Evolutionary conservation across 208 protist genomes (phyloP), one percentile per base, ranked within the genome.

Genomic region (Entamoeba invadens): DNA sequence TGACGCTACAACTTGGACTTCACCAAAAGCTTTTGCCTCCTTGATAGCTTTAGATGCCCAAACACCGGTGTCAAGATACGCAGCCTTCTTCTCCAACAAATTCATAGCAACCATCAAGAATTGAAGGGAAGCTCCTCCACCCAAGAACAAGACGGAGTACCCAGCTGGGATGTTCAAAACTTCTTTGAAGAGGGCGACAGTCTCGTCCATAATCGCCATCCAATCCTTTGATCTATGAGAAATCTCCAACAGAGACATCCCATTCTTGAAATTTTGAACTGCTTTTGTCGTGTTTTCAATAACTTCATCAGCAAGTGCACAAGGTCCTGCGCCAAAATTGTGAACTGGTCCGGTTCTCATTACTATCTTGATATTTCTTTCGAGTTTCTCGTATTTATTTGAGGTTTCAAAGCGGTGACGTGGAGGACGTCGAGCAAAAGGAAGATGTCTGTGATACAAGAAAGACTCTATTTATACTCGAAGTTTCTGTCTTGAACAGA

Each of bases 271-370:
- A 46, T 93, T 97, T 92, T 97, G 95, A 4, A 97, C 87, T 4
- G 97, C 87, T 57, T 97, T 96, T 38, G 91, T 57, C 46, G 94
- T 87, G 12, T 95, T 96, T 38, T 95, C 14, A 14, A 98, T 92
- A 45, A 98, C 96, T 44, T 91, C 92, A 21, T 68, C 77, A 51
- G 97, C 97, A 35, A 97, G 57, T 45, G 93, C 92, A 91, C 96
- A 96, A 57, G 97, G 97, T 38, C 97, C 97, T 46, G 97, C 97
- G 46, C 94, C 94, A 91, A 97, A 97, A 93, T 97, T 97, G 94
- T 98, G 98, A 95, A 98, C 97, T 46, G 97, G 96, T 31, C 96
- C 94, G 57, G 18, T 68, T 68, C 2, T 2, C 50, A 68, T 68
- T 1, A 31, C 25, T 31, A 0, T 68, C 2, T 68, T 25, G 14